phyloP scores from a whole-genome alignment of 345 rosid genomes.

The Dimocarpus longan region DNA sequence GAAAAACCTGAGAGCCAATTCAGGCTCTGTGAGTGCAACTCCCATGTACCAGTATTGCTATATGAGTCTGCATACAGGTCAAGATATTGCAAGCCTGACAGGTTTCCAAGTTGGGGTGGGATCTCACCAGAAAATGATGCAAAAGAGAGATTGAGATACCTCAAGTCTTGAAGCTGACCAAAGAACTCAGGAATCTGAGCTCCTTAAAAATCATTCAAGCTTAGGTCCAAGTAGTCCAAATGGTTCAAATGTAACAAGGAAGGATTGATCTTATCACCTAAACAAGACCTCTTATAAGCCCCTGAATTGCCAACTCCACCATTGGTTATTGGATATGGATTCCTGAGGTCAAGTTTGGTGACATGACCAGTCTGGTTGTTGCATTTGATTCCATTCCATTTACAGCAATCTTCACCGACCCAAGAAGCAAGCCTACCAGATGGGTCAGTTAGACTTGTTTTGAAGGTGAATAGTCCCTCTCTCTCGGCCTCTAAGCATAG shows the following conservation, averaged over 20 bases:
- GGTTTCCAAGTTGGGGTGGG: constrained; percentile 34
- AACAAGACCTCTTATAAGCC: constrained; percentile 21
- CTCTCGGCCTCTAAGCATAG: constrained; percentile 28
- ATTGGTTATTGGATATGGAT: constrained; percentile 12
- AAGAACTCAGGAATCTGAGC: constrained; percentile 30
- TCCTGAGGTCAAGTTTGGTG: constrained; percentile 27
- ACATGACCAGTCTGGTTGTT: constrained; percentile 22
- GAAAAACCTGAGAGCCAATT: constrained; percentile 45
- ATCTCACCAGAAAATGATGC: constrained; percentile 31
- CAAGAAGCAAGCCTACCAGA: constrained; percentile 37
- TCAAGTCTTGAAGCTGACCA: constrained; percentile 22
- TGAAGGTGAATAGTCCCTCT: constrained; percentile 32
- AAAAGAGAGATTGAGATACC: constrained; percentile 41
- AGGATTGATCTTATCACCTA: constrained; percentile 28
- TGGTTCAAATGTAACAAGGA: constrained; percentile 28
- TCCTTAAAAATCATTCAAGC: constrained; percentile 35
- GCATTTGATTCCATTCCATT: constrained; percentile 34
- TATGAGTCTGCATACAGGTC: constrained; percentile 30
- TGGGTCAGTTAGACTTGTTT: constrained; percentile 30
- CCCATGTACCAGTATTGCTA: constrained; percentile 7
- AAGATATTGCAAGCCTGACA: constrained; percentile 20
- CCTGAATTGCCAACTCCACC: constrained; percentile 15
- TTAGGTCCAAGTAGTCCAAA: constrained; percentile 31
- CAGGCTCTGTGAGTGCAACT: constrained; percentile 30
- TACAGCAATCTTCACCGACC: constrained; percentile 30